A percentile compares a stretch with the other conserved stretches of the same genome.
These are phyloP conservation scores for Abrus pulchellus DNA, from an alignment of 306 rosid species.

Conservation along the genomic window DNA sequence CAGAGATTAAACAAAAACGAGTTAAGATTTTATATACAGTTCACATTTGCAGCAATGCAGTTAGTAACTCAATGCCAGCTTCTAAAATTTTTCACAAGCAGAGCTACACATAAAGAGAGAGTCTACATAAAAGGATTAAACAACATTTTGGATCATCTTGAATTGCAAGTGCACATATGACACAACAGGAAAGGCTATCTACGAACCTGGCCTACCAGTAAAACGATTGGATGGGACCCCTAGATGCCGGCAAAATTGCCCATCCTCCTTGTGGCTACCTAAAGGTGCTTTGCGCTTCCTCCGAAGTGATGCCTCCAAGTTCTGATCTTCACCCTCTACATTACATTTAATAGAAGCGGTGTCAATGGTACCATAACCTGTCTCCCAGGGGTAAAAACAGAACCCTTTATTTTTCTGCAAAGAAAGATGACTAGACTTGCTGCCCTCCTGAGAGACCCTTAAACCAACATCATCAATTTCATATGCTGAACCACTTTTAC, in stretches of 20 bases:
- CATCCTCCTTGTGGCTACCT: slow-evolving; percentile 69
- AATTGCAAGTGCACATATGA: slow-evolving; percentile 59
- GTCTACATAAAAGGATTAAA: slow-evolving; percentile 64
- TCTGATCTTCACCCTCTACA: slow-evolving; percentile 67
- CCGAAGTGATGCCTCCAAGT: slow-evolving; percentile 60
- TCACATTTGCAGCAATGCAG: slow-evolving; percentile 60
- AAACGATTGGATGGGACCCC: slow-evolving; percentile 78
- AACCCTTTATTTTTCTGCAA: slow-evolving; percentile 61
- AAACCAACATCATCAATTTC: slow-evolving; percentile 67
- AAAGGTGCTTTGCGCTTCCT: slow-evolving; percentile 81
- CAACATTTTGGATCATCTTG: slow-evolving; percentile 57
- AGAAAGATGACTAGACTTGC: slow-evolving; percentile 57
- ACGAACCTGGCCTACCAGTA: slow-evolving; percentile 81
- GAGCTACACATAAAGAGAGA: slow-evolving; percentile 65
- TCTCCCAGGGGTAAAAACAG: slow-evolving; percentile 69
- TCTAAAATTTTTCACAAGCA: slow-evolving; percentile 59
- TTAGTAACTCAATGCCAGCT: slow-evolving; percentile 59
- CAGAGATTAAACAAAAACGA: slow-evolving; percentile 44
- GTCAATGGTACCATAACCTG: slow-evolving; percentile 61
- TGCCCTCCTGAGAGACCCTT: slow-evolving; percentile 63
- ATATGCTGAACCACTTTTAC: slow-evolving; percentile 58
- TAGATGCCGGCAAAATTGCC: slow-evolving; percentile 79
- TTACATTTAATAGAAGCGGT: slow-evolving; percentile 59
- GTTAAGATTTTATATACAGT: slow-evolving; percentile 61
- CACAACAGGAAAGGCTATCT: slow-evolving; percentile 66